These are phyloP conservation scores for Durusdinium trenchii DNA, from an alignment of 73 alveolate species.

Conservation along the genomic window DNA sequence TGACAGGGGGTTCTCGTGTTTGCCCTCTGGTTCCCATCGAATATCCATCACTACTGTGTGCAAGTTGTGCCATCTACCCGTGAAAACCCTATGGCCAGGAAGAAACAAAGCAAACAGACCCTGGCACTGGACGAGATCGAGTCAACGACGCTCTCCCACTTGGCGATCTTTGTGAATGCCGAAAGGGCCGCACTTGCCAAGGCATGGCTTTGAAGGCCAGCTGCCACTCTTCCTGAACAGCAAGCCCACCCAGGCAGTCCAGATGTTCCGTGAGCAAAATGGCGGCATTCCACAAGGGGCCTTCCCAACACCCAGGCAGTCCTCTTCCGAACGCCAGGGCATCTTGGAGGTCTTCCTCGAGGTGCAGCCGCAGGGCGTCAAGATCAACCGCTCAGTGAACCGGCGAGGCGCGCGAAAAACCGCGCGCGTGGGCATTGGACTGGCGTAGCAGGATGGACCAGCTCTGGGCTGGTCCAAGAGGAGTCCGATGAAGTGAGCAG, in stretches of 20 bases:
- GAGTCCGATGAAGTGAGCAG: neutral
- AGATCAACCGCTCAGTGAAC: constrained; percentile 45
- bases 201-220: constrained; percentile 89
- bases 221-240: constrained; percentile 33
- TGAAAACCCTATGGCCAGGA: no score
- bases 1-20: no score
- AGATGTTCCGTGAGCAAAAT: neutral
- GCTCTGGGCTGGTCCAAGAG: neutral
- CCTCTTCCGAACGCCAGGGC: constrained; percentile 18
- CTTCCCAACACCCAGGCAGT: neutral
- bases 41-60: no score
- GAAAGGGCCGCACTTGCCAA: neutral
- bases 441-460: neutral
- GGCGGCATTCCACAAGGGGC: neutral
- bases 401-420: no score
- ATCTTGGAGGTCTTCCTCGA: constrained; percentile 74
- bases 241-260: constrained; percentile 44
- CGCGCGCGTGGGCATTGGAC: no score
- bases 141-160: no score
- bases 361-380: constrained; percentile 90
- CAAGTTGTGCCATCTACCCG: no score
- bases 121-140: no score
- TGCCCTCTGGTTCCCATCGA: no score
- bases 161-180: no score
- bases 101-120: no score